These are phyloP conservation scores for Ophiostoma quercus DNA, from an alignment of 2,329 filamentous ascomycete species.

Conservation along the genomic window DNA sequence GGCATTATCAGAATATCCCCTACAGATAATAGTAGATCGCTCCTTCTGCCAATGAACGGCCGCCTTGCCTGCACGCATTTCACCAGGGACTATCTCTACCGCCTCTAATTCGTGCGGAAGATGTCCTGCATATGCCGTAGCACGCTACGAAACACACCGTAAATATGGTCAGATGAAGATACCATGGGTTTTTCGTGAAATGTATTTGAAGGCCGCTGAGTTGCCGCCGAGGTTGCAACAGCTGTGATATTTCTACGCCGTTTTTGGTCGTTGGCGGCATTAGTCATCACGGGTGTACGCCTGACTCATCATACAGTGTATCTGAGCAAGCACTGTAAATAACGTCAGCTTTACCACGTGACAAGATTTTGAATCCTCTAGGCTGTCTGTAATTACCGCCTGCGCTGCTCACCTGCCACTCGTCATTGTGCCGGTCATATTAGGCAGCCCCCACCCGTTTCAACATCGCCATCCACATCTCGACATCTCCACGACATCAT, in stretches of 20 bases:
- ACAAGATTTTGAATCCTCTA: conserved; percentile 1
- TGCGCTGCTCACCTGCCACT: conserved; percentile 19
- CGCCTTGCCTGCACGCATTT: conserved; percentile 16
- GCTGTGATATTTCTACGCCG: not conserved
- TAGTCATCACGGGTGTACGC: not conserved
- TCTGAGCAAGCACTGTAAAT: not conserved
- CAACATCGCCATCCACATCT: not conserved
- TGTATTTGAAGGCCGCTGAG: not conserved
- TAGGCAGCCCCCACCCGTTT: conserved; percentile 10
- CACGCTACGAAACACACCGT: conserved; percentile 8
- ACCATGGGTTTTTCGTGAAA: not conserved
- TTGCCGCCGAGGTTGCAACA: too few species aligned
- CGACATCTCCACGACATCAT: not conserved
- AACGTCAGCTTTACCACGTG: conserved; percentile 7
- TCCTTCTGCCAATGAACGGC: conserved; percentile 18
- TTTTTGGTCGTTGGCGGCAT: not conserved
- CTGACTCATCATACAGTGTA: not conserved
- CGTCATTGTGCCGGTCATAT: conserved; percentile 20
- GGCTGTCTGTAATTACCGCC: conserved; percentile 7
- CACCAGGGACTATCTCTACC: not conserved
- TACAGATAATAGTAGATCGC: not conserved
- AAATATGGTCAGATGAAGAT: not conserved
- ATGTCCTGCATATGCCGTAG: conserved; percentile 8
- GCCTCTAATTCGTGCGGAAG: conserved; percentile 6
- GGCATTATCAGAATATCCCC: not conserved